Base-by-base conservation (phyloP, 371 early-diverging fungal species). In the Syncephalis plumigaleata region DNA sequence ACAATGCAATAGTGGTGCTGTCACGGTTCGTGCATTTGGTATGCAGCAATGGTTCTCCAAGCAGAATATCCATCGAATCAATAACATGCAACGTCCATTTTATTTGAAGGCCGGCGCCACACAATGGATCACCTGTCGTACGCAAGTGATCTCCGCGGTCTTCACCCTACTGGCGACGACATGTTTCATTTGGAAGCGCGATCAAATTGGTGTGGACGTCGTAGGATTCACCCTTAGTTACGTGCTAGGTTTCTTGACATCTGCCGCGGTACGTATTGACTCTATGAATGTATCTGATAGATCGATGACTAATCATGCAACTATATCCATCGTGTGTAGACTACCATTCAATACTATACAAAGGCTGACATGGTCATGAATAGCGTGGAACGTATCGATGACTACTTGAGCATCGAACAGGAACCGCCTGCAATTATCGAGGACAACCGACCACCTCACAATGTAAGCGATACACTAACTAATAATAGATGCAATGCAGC, bases 41-140 rank as follows among this genome's bases (percentile, higher is more conserved):
- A 75, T 60, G 2, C 70, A 73, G 46, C 58, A 64, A 13, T 55
- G 67, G 44, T 83, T 75, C 44, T 57, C 68, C 59, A 61, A 64
- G 42, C 67, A 67, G 39, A 72, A 72, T n/a, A 52, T 73, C 44
- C 55, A 60, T 16, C 58, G 60, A 13, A 56, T 79, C 18, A 77
- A 82, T 55, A 54, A 52, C 38, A 69, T 85, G 56, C 68, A 77
- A 48, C 59, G 82, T 3, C 75, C 85, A 1, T 84, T 66, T 64
- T 77, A 80, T 43, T 76, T 74, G 55, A 61, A 82, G 58, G 88
- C 90, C 87, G 77, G 76, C 4, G 73, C 79, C 39, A 91, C 89
- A 66, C 81, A 88, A 40, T 91, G 92, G 94, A 64, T 91, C 16
- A 77, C 76, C 49, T 58, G 80, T 42, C 83, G 93, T 38, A 75